A percentile compares a stretch with the other conserved stretches of the same genome.
These are phyloP conservation scores for Ascochyta pisi DNA, from an alignment of 2,329 filamentous ascomycete genomes.

Conservation along the genomic window DNA sequence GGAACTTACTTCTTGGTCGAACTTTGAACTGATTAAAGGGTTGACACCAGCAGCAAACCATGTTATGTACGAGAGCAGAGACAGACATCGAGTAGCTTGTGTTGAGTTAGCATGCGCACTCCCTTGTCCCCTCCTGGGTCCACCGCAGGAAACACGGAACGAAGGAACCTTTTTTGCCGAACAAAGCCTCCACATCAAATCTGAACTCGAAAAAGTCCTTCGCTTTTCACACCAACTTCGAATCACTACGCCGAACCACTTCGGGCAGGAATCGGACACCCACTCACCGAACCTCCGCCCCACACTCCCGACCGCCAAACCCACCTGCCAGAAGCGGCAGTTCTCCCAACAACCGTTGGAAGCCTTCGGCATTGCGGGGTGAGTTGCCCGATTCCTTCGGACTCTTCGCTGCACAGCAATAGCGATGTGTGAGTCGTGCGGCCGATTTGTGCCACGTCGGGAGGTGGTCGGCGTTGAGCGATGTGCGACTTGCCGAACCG, in stretches of 20 bases:
- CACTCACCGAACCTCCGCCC: conserved; percentile 10
- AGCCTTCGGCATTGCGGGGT: conserved; percentile 19
- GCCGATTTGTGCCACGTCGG: conserved; percentile 10
- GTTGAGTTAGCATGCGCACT: no score
- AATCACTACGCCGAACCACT: neutral
- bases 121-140: no score
- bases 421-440: neutral
- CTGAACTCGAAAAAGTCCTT: neutral
- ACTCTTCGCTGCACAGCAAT: conserved; percentile 1
- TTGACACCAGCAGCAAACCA: no score
- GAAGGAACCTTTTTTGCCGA: no score
- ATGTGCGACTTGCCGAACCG: neutral
- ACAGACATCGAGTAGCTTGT: no score
- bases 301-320: neutral
- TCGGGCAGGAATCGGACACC: conserved; percentile 8
- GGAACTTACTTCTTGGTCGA: no score
- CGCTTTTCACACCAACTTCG: neutral
- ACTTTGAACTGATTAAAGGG: no score
- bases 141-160: no score
- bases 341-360: conserved; percentile 9
- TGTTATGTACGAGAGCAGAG: no score
- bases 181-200: no score
- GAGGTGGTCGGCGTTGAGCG: conserved; percentile 4
- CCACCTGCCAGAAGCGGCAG: conserved; percentile 9
- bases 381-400: conserved; percentile 17